These are phyloP conservation scores for Ogataea hybrid DNA, from an alignment of 1,139 yeast species.

Conservation along the genomic window DNA sequence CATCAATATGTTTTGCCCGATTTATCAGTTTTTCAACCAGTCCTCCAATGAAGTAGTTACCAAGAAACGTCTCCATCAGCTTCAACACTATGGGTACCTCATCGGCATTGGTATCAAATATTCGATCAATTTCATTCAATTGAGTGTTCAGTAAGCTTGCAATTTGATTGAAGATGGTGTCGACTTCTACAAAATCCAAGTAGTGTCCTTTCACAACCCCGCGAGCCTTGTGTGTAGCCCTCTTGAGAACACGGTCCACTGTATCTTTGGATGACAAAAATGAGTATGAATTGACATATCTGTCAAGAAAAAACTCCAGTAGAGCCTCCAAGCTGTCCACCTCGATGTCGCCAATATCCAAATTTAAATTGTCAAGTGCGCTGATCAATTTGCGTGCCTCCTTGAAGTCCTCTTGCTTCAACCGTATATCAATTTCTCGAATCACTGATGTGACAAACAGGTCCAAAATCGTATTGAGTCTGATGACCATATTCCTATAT, in stretches of 20 bases:
- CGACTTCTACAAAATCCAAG: conserved; percentile 25
- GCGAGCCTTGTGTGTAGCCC: conserved; percentile 7
- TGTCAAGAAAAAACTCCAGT: conserved; percentile 40
- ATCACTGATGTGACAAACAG: conserved; percentile 72
- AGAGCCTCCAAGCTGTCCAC: conserved; percentile 44
- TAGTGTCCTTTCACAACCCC: conserved; percentile 31
- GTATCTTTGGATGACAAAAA: conserved; percentile 23
- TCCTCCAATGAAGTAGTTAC: conserved; percentile 32
- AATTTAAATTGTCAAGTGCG: conserved; percentile 36
- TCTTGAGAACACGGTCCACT: conserved; percentile 15
- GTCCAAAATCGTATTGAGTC: conserved; percentile 59
- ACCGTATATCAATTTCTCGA: conserved; percentile 64
- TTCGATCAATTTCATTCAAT: conserved; percentile 25
- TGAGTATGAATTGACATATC: conserved; percentile 31
- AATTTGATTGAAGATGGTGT: conserved; percentile 26
- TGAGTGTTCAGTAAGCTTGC: conserved; percentile 23
- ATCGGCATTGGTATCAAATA: conserved; percentile 32
- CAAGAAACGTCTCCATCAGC: conserved; percentile 33
- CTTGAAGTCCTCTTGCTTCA: conserved; percentile 48
- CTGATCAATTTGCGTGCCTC: conserved; percentile 29
- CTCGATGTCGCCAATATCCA: conserved; percentile 35
- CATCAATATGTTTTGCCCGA: conserved; percentile 37
- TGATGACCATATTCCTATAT: conserved; percentile 35
- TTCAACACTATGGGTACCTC: conserved; percentile 31
- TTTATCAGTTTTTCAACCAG: conserved; percentile 36